Conservation (phyloP, 495 filamentous ascomycete species). For the Paragyromitra xinjiangensis region DNA sequence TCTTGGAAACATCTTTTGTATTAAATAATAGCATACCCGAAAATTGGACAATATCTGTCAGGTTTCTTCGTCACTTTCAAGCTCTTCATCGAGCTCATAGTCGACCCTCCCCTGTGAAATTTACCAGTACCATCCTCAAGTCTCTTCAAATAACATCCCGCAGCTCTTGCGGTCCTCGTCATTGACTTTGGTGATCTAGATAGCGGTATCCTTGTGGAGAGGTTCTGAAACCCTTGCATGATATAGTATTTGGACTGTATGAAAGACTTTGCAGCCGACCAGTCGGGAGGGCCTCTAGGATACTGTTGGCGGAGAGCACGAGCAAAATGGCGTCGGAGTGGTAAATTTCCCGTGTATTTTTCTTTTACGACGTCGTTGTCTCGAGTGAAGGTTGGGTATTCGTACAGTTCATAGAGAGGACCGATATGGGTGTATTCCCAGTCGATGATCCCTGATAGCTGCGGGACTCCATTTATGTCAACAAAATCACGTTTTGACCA, state of each 20-base stretch:
- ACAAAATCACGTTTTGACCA: neutral
- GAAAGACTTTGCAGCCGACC: neutral
- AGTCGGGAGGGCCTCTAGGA: neutral
- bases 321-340: neutral
- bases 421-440: conserved; percentile 8
- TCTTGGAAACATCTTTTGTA: too few species aligned
- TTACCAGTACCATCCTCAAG: neutral
- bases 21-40: too few species aligned
- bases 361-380: neutral
- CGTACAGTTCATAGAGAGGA: conserved; percentile 1
- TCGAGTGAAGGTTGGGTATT: neutral
- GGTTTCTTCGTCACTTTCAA: neutral
- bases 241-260: neutral
- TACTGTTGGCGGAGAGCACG: neutral
- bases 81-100: neutral
- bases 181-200: neutral
- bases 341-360: neutral
- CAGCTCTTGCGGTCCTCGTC: neutral
- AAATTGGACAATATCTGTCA: neutral
- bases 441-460: neutral
- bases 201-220: neutral
- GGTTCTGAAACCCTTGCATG: neutral
- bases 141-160: neutral
- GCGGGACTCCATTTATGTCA: neutral
- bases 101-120: neutral